Conservation (phyloP, 352 stramenopile species). For the Pythium chondricola region DNA sequence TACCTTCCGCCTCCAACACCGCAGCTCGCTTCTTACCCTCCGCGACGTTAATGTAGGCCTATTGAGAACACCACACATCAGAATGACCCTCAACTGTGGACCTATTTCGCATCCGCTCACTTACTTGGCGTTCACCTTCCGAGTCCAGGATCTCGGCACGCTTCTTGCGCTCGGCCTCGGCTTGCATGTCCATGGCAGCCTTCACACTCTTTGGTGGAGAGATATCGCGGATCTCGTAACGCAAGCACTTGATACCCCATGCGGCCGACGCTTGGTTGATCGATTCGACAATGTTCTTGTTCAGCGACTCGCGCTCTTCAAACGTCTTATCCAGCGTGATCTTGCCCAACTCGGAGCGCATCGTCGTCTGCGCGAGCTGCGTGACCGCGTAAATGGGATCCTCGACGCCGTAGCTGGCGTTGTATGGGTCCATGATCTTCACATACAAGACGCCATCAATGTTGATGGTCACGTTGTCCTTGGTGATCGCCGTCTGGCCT, state of each 20-base stretch:
- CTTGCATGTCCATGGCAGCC: conserved; percentile 91
- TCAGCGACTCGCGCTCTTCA: conserved; percentile 89
- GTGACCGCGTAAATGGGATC: conserved; percentile 87
- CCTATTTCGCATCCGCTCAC: no score
- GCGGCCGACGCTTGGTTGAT: conserved; percentile 88
- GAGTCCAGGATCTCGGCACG: conserved; percentile 90
- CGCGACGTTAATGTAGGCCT: conserved; percentile 87
- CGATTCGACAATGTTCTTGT: conserved; percentile 86
- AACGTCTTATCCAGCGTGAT: conserved; percentile 93
- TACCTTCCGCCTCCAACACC: conserved; percentile 79
- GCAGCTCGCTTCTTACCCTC: conserved; percentile 88
- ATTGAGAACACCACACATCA: background rate
- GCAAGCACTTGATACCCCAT: conserved; percentile 88
- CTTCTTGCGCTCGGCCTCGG: conserved; percentile 88
- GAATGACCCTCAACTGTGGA: no score
- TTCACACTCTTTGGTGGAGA: conserved; percentile 79
- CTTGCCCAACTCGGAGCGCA: conserved; percentile 89
- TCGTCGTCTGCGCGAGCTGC: conserved; percentile 89
- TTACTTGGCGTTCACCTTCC: conserved; percentile 72
- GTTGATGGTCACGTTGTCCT: conserved; percentile 90
- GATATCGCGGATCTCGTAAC: conserved; percentile 91
- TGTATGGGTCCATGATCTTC: conserved; percentile 87
- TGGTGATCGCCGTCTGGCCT: conserved; percentile 86
- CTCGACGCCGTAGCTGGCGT: conserved; percentile 86
- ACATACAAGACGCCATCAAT: conserved; percentile 92